Percentiles rank a stretch among this genome's conserved stretches.
These are phyloP conservation scores for Musa balbisiana DNA, from an alignment of 202 grass and related monocot species.

Conservation along the genomic window DNA sequence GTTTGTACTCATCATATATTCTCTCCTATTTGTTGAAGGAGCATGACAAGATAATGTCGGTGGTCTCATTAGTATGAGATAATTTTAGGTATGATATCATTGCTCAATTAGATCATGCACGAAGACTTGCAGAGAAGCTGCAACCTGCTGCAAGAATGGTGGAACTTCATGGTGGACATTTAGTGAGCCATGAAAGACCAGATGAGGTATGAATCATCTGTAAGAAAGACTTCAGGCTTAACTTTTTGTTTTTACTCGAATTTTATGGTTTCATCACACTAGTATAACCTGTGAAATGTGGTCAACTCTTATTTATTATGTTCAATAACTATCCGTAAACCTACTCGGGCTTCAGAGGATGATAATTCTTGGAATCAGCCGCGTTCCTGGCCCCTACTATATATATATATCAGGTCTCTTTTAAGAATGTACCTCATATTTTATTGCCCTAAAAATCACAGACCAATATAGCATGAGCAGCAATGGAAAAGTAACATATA, in stretches of 20 bases:
- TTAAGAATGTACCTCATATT: too few species aligned
- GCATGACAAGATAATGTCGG: neutral
- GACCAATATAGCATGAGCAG: too few species aligned
- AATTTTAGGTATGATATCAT: conserved; percentile 55
- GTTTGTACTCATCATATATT: conserved; percentile 11
- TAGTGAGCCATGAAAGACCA: conserved; percentile 65
- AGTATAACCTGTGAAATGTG: too few species aligned
- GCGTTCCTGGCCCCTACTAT: too few species aligned
- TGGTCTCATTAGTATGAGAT: neutral
- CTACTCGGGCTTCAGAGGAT: too few species aligned
- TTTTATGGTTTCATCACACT: too few species aligned
- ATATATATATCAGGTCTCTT: too few species aligned
- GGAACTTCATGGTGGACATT: conserved; percentile 65
- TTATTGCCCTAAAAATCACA: too few species aligned
- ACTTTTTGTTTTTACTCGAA: neutral
- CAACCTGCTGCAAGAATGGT: conserved; percentile 53
- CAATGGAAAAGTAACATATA: too few species aligned
- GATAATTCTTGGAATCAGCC: too few species aligned
- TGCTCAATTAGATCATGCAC: conserved; percentile 57
- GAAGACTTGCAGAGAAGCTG: conserved; percentile 50
- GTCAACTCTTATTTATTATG: too few species aligned
- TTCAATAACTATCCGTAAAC: too few species aligned
- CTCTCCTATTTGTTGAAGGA: neutral
- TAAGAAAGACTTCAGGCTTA: neutral
- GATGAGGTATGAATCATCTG: conserved; percentile 30